Conservation (phyloP, 129 eudicot species). For the Chrysanthemum lavandulifolium region DNA sequence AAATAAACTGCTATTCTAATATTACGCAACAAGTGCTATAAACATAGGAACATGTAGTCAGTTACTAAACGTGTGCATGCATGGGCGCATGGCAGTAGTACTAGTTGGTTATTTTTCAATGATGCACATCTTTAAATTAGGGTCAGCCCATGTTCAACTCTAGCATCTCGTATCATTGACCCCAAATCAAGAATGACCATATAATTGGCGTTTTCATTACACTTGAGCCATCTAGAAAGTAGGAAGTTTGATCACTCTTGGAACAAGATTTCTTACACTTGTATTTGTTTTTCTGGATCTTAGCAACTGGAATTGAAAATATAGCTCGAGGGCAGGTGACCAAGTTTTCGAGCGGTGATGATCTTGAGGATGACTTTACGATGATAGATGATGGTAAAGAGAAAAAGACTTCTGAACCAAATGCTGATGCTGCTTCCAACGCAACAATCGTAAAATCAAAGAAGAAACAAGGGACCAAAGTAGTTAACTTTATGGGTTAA, state of each 20-base stretch:
- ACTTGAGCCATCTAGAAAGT: neutral
- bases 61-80: too few species aligned
- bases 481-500: slow-evolving; percentile 82
- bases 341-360: slow-evolving; percentile 80
- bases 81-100: too few species aligned
- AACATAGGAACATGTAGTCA: too few species aligned
- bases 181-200: slow-evolving; percentile 21
- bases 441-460: slow-evolving; percentile 42
- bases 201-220: neutral
- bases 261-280: neutral
- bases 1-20: too few species aligned
- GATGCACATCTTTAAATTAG: too few species aligned
- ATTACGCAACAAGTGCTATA: too few species aligned
- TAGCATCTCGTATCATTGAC: too few species aligned
- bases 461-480: slow-evolving; percentile 79
- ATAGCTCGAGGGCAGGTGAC: slow-evolving; percentile 66
- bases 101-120: too few species aligned
- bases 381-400: slow-evolving; percentile 29
- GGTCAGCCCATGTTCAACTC: too few species aligned
- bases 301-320: slow-evolving; percentile 38
- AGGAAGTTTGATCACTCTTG: neutral
- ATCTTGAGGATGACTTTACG: slow-evolving; percentile 88
- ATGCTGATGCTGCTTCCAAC: slow-evolving; percentile 20
- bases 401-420: slow-evolving; percentile 17
- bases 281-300: slow-evolving; percentile 17